These are phyloP conservation scores for Mycocentrospora acerina DNA, from an alignment of 2,329 filamentous ascomycete genomes.

Conservation along the genomic window DNA sequence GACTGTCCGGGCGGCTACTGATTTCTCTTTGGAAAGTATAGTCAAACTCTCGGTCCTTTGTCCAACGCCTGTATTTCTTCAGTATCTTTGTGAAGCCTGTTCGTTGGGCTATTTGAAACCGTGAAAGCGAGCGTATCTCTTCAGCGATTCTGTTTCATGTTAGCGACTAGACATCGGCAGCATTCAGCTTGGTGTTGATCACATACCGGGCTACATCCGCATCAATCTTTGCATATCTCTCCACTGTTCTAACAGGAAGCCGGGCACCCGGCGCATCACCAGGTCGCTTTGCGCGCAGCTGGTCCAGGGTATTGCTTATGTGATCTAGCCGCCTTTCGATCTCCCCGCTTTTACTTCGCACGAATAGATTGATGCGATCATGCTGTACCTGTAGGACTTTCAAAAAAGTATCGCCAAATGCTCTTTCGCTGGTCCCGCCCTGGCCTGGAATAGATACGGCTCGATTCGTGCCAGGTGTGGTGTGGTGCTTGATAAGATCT, in stretches of 20 bases:
- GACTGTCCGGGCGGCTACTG: conserved; percentile 67
- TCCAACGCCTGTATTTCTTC: conserved; percentile 91
- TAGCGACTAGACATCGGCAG: conserved; percentile 5
- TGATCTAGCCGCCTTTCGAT: conserved; percentile 64
- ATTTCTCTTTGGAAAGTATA: conserved; percentile 68
- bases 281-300: conserved; percentile 28
- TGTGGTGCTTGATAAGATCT: conserved; percentile 78
- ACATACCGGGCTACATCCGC: conserved; percentile 50
- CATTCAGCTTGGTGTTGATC: too few relatives aligned
- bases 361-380: conserved; percentile 75
- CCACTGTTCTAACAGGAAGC: conserved; percentile 49
- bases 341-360: conserved; percentile 77
- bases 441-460: conserved; percentile 76
- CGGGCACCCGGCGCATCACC: conserved; percentile 11
- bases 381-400: conserved; percentile 72
- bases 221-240: conserved; percentile 54
- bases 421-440: conserved; percentile 54
- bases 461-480: conserved; percentile 67
- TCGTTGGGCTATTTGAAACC: conserved; percentile 73
- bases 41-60: conserved; percentile 66
- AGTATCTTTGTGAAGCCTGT: conserved; percentile 79
- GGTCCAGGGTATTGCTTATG: conserved; percentile 43
- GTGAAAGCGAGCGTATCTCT: conserved; percentile 68
- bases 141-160: conserved; percentile 59
- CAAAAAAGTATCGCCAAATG: conserved; percentile 73